Percentiles rank a stretch among this genome's conserved stretches.
Conservation (phyloP, 306 rosid genomes). For the Malus sylvestris region DNA sequence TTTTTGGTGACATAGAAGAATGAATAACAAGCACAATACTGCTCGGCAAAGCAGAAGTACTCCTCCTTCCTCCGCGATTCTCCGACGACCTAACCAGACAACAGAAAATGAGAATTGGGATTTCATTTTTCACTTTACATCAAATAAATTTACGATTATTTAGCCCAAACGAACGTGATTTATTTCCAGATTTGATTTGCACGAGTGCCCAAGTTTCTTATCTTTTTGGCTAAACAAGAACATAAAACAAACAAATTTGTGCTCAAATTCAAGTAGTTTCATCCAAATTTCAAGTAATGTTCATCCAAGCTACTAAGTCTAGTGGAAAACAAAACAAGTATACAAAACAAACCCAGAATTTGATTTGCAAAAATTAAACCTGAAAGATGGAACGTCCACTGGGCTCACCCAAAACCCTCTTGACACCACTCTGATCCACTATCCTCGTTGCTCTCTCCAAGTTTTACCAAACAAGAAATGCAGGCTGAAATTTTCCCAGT, state of each 20-base stretch:
- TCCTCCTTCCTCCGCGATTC: slow-evolving; percentile 81
- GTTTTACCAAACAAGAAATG: slow-evolving; percentile 88
- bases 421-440: slow-evolving; percentile 82
- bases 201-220: neutral
- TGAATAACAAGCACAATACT: slow-evolving; percentile 77
- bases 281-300: neutral
- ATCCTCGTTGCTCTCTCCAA: slow-evolving; percentile 82
- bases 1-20: slow-evolving; percentile 81
- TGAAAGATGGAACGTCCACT: slow-evolving; percentile 77
- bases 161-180: neutral
- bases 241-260: neutral
- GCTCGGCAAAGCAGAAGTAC: slow-evolving; percentile 68
- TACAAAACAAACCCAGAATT: neutral
- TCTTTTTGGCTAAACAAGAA: neutral
- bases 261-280: neutral
- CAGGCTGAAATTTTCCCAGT: slow-evolving; percentile 35
- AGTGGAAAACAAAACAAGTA: neutral
- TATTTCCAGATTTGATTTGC: neutral
- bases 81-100: slow-evolving; percentile 53
- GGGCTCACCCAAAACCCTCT: slow-evolving; percentile 57
- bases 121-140: neutral
- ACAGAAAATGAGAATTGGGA: neutral
- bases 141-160: neutral
- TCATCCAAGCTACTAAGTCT: neutral
- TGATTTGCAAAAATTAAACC: slow-evolving; percentile 26